These are phyloP conservation scores for Adenanthera pavonina DNA, from an alignment of 306 rosid species.

Conservation along the genomic window DNA sequence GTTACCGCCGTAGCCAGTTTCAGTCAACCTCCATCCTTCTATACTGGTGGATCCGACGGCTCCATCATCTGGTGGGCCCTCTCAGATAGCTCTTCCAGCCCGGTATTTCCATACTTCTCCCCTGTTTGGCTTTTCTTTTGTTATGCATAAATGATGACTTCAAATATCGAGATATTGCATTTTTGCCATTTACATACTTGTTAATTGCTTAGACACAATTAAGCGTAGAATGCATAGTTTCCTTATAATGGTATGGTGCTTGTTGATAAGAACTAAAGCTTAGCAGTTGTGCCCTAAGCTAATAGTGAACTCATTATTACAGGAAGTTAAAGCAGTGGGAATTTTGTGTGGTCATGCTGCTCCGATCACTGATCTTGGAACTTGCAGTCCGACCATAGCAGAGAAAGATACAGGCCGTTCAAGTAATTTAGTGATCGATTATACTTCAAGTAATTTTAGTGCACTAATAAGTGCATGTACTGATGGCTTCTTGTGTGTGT, in stretches of 20 bases:
- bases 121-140: neutral
- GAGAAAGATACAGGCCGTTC: constrained; percentile 43
- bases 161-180: neutral
- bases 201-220: neutral
- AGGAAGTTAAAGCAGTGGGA: constrained; percentile 83
- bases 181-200: constrained; percentile 9
- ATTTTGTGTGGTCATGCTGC: constrained; percentile 94
- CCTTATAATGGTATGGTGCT: neutral
- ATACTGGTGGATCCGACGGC: constrained; percentile 97
- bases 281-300: neutral
- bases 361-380: constrained; percentile 70
- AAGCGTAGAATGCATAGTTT: neutral
- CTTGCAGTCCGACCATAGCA: constrained; percentile 67
- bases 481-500: constrained; percentile 91
- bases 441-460: constrained; percentile 47
- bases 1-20: constrained; percentile 75
- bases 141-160: neutral
- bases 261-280: neutral
- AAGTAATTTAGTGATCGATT: constrained; percentile 36
- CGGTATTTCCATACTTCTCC: constrained; percentile 55
- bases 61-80: constrained; percentile 94
- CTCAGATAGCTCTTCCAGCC: constrained; percentile 49
- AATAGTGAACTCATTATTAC: constrained; percentile 37
- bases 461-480: constrained; percentile 83
- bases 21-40: constrained; percentile 64